phyloP scores from a whole-genome alignment of 805 yeast species.

The Yarrowia porcina region DNA sequence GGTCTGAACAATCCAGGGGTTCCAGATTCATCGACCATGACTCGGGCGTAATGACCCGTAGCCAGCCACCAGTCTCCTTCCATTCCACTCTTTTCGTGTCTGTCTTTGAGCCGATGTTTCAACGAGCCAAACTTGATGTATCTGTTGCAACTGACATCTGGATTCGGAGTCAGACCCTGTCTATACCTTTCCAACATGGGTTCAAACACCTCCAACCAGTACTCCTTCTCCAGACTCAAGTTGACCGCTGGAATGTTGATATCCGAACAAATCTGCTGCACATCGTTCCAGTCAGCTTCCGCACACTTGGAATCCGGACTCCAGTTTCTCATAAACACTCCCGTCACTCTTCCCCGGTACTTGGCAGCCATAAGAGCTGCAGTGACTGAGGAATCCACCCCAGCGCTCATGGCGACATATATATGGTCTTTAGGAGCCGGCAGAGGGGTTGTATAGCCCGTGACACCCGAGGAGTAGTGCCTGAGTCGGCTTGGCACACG shows the following conservation, averaged over 20 bases:
- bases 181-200: conserved; percentile 81
- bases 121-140: conserved; percentile 84
- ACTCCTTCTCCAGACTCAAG: conserved; percentile 82
- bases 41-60: conserved; percentile 54
- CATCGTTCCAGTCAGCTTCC: conserved; percentile 88
- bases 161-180: conserved; percentile 84
- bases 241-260: conserved; percentile 67
- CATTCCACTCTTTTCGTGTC: neutral
- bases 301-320: conserved; percentile 56
- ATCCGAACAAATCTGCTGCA: conserved; percentile 57
- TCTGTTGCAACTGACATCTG: conserved; percentile 85
- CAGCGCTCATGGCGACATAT: conserved; percentile 90
- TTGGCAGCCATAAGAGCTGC: conserved; percentile 62
- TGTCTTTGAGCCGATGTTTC: conserved; percentile 49
- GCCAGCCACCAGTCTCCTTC: conserved; percentile 69
- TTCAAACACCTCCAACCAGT: conserved; percentile 87
- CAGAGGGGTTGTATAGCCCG: neutral
- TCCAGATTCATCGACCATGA: conserved; percentile 39
- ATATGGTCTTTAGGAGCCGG: conserved; percentile 41
- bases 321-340: conserved; percentile 96
- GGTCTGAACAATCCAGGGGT: conserved; percentile 54
- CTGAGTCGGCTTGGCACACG: neutral
- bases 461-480: neutral
- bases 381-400: conserved; percentile 90
- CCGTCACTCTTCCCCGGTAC: conserved; percentile 56